Conservation (phyloP, 345 rosid species). For the Acer negundo region DNA sequence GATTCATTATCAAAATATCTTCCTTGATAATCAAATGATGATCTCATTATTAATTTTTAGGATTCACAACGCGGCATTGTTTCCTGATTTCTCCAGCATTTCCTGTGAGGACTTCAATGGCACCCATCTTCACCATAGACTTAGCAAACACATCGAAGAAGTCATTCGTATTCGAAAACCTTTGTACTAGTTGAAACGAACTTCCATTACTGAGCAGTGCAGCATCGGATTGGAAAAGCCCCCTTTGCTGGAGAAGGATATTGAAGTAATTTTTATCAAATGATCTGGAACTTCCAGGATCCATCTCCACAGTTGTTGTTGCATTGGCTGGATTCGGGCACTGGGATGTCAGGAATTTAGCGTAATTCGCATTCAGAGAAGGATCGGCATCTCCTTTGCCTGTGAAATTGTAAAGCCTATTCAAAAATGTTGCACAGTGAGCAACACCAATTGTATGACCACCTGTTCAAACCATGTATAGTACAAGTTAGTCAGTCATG, state of each 20-base stretch:
- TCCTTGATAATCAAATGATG: too few relatives aligned
- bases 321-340: constrained; percentile 44
- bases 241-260: constrained; percentile 33
- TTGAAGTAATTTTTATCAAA: constrained; percentile 52
- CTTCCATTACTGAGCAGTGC: constrained; percentile 45
- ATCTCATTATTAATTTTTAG: too few relatives aligned
- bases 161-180: not conserved
- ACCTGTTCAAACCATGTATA: constrained; percentile 9
- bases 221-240: constrained; percentile 56
- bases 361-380: constrained; percentile 41
- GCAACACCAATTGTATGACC: constrained; percentile 68
- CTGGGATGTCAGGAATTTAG: constrained; percentile 33
- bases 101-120: constrained; percentile 40
- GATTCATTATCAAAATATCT: too few relatives aligned
- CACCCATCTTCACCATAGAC: constrained; percentile 59
- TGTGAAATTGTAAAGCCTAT: constrained; percentile 60
- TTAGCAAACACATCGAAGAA: constrained; percentile 50
- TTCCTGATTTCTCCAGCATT: constrained; percentile 53
- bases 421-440: constrained; percentile 43
- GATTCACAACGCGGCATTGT: constrained; percentile 43
- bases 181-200: too few relatives aligned
- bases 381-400: constrained; percentile 64
- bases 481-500: too few relatives aligned
- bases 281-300: constrained; percentile 34
- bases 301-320: constrained; percentile 36